A percentile compares a stretch with the other conserved stretches of the same genome.
These are phyloP conservation scores for Dryas alaskensis DNA, from an alignment of 306 rosid genomes.

Conservation along the genomic window DNA sequence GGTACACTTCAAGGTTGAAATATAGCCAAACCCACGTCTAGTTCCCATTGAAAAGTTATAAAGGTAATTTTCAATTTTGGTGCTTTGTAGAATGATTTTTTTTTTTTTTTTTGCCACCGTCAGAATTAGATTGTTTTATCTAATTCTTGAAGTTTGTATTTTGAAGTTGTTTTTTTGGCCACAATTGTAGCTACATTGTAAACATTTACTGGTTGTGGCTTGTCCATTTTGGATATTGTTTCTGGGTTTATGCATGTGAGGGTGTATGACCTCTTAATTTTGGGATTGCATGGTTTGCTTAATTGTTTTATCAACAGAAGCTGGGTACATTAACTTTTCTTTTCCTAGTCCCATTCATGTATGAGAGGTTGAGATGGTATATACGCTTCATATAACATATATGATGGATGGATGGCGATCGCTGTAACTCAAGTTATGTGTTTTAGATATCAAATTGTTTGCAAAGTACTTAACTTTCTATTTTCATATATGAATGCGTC, in stretches of 20 bases:
- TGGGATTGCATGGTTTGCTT: background rate
- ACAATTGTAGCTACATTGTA: background rate
- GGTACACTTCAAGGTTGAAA: background rate
- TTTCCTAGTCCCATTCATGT: constrained; percentile 18
- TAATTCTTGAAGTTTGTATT: constrained; percentile 19
- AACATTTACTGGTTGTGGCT: background rate
- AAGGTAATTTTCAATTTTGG: background rate
- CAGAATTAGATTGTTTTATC: background rate
- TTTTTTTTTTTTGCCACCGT: too few relatives aligned
- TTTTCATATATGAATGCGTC: too few relatives aligned
- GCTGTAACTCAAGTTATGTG: background rate
- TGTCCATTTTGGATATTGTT: background rate
- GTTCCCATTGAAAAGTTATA: background rate
- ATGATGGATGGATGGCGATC: background rate
- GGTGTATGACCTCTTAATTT: background rate
- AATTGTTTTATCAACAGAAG: background rate
- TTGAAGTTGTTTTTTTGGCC: background rate
- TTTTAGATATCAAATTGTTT: background rate
- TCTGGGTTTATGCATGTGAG: constrained; percentile 8
- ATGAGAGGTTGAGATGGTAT: constrained; percentile 70
- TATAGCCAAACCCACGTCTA: constrained; percentile 3
- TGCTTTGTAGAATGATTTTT: background rate
- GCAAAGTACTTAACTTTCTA: background rate
- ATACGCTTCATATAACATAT: background rate
- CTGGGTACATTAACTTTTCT: constrained; percentile 4